phyloP scores from a whole-genome alignment of 345 rosid genomes.

The Populus euphratica region DNA sequence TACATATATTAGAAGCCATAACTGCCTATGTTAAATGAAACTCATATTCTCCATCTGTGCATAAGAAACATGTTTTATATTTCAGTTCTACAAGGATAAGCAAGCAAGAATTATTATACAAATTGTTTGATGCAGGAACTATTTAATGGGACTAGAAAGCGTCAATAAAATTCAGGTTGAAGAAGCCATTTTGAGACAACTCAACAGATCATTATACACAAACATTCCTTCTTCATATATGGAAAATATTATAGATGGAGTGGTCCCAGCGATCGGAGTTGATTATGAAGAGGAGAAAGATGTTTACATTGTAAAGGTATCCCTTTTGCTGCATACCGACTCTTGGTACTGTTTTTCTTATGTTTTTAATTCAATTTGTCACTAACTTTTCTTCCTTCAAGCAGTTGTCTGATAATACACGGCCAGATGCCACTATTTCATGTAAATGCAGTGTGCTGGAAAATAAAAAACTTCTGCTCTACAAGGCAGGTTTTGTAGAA shows the following conservation, averaged over 20 bases:
- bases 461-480: constrained; percentile 47
- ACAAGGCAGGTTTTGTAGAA: constrained; percentile 48
- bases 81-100: neutral
- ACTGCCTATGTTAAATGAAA: neutral
- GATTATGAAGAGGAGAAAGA: constrained; percentile 42
- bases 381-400: constrained; percentile 1
- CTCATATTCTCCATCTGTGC: neutral
- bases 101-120: neutral
- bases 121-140: constrained; percentile 27
- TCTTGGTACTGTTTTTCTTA: neutral
- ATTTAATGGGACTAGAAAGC: constrained; percentile 11
- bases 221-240: constrained; percentile 39
- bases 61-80: neutral
- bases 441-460: constrained; percentile 52
- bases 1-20: neutral
- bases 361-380: neutral
- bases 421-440: constrained; percentile 29
- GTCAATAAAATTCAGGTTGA: constrained; percentile 18
- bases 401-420: constrained; percentile 41
- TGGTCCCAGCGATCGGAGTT: constrained; percentile 37
- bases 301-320: constrained; percentile 52
- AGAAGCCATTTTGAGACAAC: constrained; percentile 28
- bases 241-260: constrained; percentile 31
- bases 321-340: neutral
- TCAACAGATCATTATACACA: constrained; percentile 36